Percentiles rank a stretch among this genome's conserved stretches.
phyloP scores from a whole-genome alignment of 1,284 basidiomycete genomes.

The Apiotrichum gracile region DNA sequence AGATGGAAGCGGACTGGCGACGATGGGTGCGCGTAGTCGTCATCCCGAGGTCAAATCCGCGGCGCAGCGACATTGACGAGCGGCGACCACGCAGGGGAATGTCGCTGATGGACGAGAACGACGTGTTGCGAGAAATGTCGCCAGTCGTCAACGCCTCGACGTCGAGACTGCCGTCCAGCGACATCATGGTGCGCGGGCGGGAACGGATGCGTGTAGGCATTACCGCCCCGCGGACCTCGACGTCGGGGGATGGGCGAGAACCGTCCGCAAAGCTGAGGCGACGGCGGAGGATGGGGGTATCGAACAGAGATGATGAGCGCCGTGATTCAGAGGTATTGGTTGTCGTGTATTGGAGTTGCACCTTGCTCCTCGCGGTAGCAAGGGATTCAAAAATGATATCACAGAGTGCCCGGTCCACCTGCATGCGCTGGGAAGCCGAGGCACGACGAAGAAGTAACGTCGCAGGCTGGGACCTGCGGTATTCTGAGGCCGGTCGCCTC shows the following conservation, averaged over 20 bases:
- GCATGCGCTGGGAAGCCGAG: conserved; percentile 59
- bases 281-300: conserved; percentile 32
- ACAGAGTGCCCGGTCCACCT: conserved; percentile 44
- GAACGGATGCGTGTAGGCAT: not conserved
- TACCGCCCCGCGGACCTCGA: conserved; percentile 9
- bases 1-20: not conserved
- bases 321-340: conserved; percentile 23
- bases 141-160: not conserved
- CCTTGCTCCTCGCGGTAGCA: conserved; percentile 40
- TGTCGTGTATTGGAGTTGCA: conserved; percentile 29
- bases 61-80: conserved; percentile 2
- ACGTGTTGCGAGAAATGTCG: conserved; percentile 9
- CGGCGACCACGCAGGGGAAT: not conserved
- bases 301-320: conserved; percentile 19
- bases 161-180: not conserved
- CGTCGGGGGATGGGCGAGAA: conserved; percentile 4
- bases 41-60: conserved; percentile 4
- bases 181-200: not conserved
- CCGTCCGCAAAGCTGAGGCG: conserved; percentile 24
- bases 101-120: conserved; percentile 8
- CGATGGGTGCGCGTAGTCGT: not conserved
- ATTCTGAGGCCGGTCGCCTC: conserved; percentile 1
- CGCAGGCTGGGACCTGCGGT: conserved; percentile 19
- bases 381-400: conserved; percentile 48
- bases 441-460: conserved; percentile 63